A percentile compares a stretch with the other conserved stretches of the same genome.
Conservation (phyloP, 2,329 filamentous ascomycete species). For the Apiospora phragmitis region DNA sequence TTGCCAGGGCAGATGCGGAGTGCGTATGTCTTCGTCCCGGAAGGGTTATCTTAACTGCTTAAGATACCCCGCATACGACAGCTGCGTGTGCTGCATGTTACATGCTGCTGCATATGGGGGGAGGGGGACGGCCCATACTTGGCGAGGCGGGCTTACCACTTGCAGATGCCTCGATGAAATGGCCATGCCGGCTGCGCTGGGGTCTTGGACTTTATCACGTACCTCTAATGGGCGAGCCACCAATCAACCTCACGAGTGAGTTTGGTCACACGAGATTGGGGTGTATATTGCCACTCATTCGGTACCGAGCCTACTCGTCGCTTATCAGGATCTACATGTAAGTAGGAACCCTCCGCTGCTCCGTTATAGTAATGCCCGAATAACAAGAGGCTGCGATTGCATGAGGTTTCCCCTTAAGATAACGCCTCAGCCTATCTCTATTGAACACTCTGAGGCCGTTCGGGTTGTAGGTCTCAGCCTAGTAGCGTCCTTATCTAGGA, state of each 20-base stretch:
- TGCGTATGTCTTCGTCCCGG: neutral
- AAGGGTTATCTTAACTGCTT: neutral
- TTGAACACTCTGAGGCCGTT: neutral
- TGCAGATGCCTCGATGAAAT: neutral
- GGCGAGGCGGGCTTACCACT: neutral
- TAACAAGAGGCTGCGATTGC: neutral
- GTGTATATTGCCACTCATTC: neutral
- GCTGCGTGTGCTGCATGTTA: neutral
- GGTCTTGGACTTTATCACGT: neutral
- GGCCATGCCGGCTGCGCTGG: neutral
- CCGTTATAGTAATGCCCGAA: neutral
- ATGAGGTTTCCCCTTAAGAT: neutral
- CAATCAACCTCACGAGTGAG: neutral
- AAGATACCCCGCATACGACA: neutral
- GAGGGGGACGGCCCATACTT: neutral
- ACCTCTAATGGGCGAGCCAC: neutral
- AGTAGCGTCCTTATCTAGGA: neutral
- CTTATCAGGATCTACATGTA: neutral
- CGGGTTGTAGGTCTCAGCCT: neutral
- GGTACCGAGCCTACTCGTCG: neutral
- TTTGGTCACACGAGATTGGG: neutral
- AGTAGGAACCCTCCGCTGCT: neutral
- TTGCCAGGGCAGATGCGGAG: neutral
- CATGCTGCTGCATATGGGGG: too few species aligned
- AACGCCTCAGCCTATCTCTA: neutral